These are phyloP conservation scores for Tolypocladium album DNA, from an alignment of 2,329 filamentous ascomycete species.

Conservation along the genomic window DNA sequence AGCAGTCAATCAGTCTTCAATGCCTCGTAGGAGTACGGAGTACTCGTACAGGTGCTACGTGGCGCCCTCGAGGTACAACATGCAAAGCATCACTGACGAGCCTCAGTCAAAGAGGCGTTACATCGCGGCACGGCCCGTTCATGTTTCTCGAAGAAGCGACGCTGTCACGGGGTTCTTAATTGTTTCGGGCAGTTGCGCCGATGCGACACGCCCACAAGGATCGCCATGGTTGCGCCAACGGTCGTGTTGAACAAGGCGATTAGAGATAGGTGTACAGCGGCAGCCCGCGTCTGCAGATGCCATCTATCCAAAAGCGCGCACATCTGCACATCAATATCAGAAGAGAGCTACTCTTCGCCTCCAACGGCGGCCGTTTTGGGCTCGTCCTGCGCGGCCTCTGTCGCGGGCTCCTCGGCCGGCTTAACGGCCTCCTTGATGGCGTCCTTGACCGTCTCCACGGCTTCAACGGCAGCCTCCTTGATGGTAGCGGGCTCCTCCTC, in stretches of 20 bases:
- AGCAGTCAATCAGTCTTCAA: neutral
- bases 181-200: neutral
- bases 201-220: neutral
- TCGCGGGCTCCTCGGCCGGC: conserved; percentile 9
- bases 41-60: no score
- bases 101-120: neutral
- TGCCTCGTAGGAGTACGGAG: neutral
- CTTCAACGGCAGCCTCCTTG: conserved; percentile 11
- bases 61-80: neutral
- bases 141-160: neutral
- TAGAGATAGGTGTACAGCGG: neutral
- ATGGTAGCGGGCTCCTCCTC: conserved; percentile 12
- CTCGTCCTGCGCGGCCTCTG: conserved; percentile 10
- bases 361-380: conserved; percentile 17
- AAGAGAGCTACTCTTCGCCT: conserved; percentile 14
- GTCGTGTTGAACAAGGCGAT: neutral
- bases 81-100: neutral
- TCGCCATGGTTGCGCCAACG: neutral
- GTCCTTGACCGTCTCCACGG: conserved; percentile 7
- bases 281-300: neutral
- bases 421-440: conserved; percentile 17
- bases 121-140: neutral
- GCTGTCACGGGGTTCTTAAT: neutral
- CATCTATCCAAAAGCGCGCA: neutral
- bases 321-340: neutral